These are phyloP conservation scores for Inga oerstediana DNA, from an alignment of 306 rosid genomes.

Conservation along the genomic window DNA sequence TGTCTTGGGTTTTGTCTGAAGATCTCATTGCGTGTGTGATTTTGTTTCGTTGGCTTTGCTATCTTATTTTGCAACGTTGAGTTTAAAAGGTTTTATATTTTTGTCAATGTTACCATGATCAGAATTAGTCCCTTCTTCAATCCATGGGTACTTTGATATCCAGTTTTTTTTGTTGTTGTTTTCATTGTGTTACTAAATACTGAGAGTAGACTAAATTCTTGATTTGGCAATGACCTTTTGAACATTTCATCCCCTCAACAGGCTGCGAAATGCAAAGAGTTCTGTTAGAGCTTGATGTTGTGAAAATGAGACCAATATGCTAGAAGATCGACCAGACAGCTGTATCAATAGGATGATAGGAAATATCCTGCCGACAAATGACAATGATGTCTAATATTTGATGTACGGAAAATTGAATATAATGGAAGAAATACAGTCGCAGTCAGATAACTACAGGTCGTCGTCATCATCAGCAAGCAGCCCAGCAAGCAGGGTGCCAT, in stretches of 20 bases:
- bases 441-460: conserved; percentile 91
- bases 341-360: conserved; percentile 12
- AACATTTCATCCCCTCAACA: conserved; percentile 1
- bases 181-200: not conserved
- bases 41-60: not conserved
- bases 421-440: conserved; percentile 96
- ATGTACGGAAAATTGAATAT: conserved; percentile 20
- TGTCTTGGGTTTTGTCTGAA: not conserved
- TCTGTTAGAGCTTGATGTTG: conserved; percentile 14
- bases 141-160: not conserved
- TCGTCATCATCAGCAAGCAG: conserved; percentile 98
- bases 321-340: conserved; percentile 5
- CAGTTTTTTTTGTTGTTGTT: not conserved
- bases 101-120: not conserved
- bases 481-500: conserved; percentile 96
- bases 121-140: not conserved
- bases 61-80: not conserved
- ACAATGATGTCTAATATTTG: conserved; percentile 37
- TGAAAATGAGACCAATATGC: not conserved
- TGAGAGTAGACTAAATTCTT: conserved; percentile 17
- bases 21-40: not conserved
- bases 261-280: conserved; percentile 31
- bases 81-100: not conserved
- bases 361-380: conserved; percentile 16
- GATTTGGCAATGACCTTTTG: conserved; percentile 11